Evolutionary conservation across 768 basidiomycete species (phyloP).

Genomic region (Mycena alexandri): DNA sequence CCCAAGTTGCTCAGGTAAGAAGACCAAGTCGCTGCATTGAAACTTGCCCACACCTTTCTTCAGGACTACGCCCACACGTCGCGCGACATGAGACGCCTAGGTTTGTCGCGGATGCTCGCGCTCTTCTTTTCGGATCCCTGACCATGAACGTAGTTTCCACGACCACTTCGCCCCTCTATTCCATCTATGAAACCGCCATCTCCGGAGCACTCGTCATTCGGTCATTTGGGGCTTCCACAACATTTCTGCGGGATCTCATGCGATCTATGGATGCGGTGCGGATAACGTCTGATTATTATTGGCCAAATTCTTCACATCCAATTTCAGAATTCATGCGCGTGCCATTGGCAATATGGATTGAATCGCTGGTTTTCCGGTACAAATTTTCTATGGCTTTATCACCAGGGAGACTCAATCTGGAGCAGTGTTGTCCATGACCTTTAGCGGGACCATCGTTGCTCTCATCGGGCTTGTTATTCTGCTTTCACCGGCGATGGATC

Average conservation of each 20-base stretch:
- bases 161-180: slow-evolving; percentile 56
- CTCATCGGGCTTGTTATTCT: slow-evolving; percentile 66
- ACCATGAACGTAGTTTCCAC: slow-evolving; percentile 51
- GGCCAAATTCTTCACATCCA: slow-evolving; percentile 10
- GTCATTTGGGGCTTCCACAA: slow-evolving; percentile 89
- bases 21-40: background rate
- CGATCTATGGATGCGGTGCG: slow-evolving; percentile 82
- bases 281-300: slow-evolving; percentile 18
- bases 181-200: slow-evolving; percentile 67
- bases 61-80: slow-evolving; percentile 83
- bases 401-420: background rate
- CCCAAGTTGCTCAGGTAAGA: slow-evolving; percentile 2
- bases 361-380: slow-evolving; percentile 86
- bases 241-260: slow-evolving; percentile 87
- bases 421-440: slow-evolving; percentile 12
- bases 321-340: slow-evolving; percentile 69
- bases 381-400: background rate
- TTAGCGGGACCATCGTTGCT: slow-evolving; percentile 58
- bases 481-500: slow-evolving; percentile 63
- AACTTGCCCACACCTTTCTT: slow-evolving; percentile 40
- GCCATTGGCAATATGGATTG: slow-evolving; percentile 94
- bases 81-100: slow-evolving; percentile 84
- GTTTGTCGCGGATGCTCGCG: slow-evolving; percentile 55
- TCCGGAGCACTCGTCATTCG: slow-evolving; percentile 79
- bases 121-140: slow-evolving; percentile 34